Conservation (phyloP, 1,139 yeast species). For the Debaryomycetaceae sp. region DNA sequence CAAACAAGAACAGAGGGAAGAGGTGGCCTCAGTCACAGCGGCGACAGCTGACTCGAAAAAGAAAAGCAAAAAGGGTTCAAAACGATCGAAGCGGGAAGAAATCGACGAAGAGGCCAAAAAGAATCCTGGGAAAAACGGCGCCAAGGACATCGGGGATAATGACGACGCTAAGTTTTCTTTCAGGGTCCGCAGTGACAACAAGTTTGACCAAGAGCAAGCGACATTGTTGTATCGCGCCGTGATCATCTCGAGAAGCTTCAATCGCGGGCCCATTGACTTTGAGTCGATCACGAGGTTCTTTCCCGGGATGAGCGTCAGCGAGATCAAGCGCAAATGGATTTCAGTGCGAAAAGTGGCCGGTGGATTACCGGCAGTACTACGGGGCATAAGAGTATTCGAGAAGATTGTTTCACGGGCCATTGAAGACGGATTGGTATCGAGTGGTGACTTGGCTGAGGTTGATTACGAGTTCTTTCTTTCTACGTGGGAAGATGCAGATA, state of each 20-base stretch:
- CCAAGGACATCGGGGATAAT: slow-evolving; percentile 10
- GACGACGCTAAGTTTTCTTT: no score
- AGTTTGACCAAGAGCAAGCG: slow-evolving; percentile 41
- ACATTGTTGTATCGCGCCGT: slow-evolving; percentile 53
- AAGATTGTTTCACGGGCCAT: slow-evolving; percentile 49
- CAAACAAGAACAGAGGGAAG: slow-evolving; percentile 13
- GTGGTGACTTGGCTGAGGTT: slow-evolving; percentile 42
- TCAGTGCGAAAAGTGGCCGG: slow-evolving; percentile 55
- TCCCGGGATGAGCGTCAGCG: slow-evolving; percentile 28
- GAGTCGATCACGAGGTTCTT: slow-evolving; percentile 46
- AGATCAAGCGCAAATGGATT: slow-evolving; percentile 60
- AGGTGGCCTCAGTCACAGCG: slow-evolving; percentile 1
- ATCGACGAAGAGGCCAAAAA: slow-evolving; percentile 1
- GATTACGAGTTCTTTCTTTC: slow-evolving; percentile 48
- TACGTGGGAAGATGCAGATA: slow-evolving; percentile 55
- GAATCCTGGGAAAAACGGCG: slow-evolving; percentile 3
- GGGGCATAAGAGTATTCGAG: slow-evolving; percentile 59
- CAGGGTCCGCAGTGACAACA: slow-evolving; percentile 19
- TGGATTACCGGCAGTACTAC: slow-evolving; percentile 42
- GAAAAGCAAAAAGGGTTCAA: no score
- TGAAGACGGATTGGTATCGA: slow-evolving; percentile 42
- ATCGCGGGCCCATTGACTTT: slow-evolving; percentile 54
- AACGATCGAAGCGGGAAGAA: background rate
- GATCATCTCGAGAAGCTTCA: slow-evolving; percentile 56
- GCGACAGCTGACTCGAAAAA: slow-evolving; percentile 1